A percentile compares a stretch with the other conserved stretches of the same genome.
Conservation (phyloP, 2,329 filamentous ascomycete genomes). For the Penicillium sp. region DNA sequence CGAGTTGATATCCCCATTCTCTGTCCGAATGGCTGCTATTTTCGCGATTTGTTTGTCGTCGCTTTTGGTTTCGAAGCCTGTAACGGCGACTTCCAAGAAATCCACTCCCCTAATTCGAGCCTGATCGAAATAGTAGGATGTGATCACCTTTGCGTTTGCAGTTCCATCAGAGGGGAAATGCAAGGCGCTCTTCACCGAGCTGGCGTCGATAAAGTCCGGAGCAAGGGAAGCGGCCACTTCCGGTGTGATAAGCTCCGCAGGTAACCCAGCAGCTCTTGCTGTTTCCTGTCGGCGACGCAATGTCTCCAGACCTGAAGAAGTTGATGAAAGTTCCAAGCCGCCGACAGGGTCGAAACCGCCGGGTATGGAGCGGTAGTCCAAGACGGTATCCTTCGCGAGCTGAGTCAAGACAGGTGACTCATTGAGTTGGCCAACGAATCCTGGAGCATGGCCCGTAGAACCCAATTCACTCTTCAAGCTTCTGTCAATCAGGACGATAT, state of each 20-base stretch:
- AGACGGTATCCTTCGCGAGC: slow-evolving; percentile 32
- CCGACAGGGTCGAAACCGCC: background rate
- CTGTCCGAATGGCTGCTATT: background rate
- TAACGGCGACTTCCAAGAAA: slow-evolving; percentile 24
- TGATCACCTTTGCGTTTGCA: slow-evolving; percentile 25
- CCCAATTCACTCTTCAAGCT: slow-evolving; percentile 15
- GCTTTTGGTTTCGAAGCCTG: slow-evolving; percentile 17
- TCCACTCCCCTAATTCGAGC: slow-evolving; percentile 21
- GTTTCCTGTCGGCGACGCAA: background rate
- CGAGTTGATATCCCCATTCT: background rate
- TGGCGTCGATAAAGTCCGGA: slow-evolving; percentile 29
- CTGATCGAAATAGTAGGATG: slow-evolving; percentile 24
- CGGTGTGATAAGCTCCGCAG: background rate
- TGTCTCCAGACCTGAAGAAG: background rate
- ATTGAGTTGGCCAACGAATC: slow-evolving; percentile 38
- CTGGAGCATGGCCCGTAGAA: slow-evolving; percentile 36
- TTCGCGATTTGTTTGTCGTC: background rate
- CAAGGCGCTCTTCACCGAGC: slow-evolving; percentile 13
- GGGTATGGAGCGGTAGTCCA: slow-evolving; percentile 21
- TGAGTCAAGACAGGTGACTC: slow-evolving; percentile 31
- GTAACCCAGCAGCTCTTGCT: background rate
- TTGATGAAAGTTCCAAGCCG: background rate
- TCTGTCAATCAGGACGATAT: slow-evolving; percentile 14
- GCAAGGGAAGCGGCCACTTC: slow-evolving; percentile 6
- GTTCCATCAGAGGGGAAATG: slow-evolving; percentile 30